Percentiles rank a stretch among this genome's conserved stretches.
phyloP scores from a whole-genome alignment of 345 rosid genomes.

The Citrus hindsii region DNA sequence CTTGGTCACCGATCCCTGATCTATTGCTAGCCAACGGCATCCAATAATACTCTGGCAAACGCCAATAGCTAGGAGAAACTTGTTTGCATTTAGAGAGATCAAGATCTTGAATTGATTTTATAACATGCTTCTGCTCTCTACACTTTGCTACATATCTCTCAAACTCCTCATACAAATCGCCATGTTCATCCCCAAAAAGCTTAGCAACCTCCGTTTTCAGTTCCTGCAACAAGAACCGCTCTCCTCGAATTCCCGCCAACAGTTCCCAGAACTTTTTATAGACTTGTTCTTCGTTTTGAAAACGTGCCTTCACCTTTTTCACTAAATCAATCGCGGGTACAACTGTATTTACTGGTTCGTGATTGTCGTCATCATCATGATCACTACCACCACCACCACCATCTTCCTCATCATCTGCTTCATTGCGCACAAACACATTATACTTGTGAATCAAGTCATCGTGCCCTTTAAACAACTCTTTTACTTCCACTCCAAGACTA shows the following conservation, averaged over 20 bases:
- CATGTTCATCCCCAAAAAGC: background rate
- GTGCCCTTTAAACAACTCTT: background rate
- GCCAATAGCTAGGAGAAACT: slow-evolving; percentile 14
- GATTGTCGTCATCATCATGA: background rate
- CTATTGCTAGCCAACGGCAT: background rate
- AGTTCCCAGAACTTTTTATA: background rate
- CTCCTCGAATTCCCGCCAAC: background rate
- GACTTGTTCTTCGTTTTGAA: background rate
- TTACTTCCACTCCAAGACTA: background rate
- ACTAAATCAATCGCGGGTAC: background rate
- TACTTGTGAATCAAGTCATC: background rate
- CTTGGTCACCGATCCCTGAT: background rate
- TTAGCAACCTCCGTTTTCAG: background rate
- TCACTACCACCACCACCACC: background rate
- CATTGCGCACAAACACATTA: background rate
- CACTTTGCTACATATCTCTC: background rate
- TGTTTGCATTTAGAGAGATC: slow-evolving; percentile 10
- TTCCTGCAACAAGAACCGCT: background rate
- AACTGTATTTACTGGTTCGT: background rate
- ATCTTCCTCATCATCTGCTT: background rate
- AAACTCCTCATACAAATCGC: slow-evolving; percentile 1
- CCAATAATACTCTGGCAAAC: background rate
- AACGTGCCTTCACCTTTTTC: slow-evolving; percentile 1
- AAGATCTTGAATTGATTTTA: background rate
- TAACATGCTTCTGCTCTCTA: background rate